These are phyloP conservation scores for Agaricus subrufescens DNA, from an alignment of 768 basidiomycete species.

Conservation along the genomic window DNA sequence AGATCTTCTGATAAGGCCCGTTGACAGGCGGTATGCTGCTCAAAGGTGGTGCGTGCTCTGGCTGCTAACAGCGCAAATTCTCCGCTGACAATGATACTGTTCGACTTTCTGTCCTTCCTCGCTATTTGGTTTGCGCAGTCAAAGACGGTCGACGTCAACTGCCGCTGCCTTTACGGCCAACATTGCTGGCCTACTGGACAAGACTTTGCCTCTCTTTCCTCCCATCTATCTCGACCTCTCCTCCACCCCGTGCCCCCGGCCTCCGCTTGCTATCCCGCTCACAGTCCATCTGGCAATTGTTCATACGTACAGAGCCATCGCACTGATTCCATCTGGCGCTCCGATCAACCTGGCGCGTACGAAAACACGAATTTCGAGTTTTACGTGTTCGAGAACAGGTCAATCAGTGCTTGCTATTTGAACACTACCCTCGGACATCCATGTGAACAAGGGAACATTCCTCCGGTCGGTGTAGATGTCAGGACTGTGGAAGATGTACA, in stretches of 20 bases:
- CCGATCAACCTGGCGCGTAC: slow-evolving; percentile 7
- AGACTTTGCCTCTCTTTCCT: slow-evolving; percentile 26
- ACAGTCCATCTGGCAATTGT: slow-evolving; percentile 27
- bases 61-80: too few species aligned
- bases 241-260: slow-evolving; percentile 36
- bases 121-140: too few species aligned
- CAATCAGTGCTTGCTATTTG: slow-evolving; percentile 48
- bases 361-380: slow-evolving; percentile 6
- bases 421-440: slow-evolving; percentile 35
- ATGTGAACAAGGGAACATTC: slow-evolving; percentile 40
- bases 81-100: not conserved
- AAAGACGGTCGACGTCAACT: slow-evolving; percentile 5
- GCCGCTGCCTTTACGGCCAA: slow-evolving; percentile 35
- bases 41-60: too few species aligned
- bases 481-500: slow-evolving; percentile 33
- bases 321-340: slow-evolving; percentile 6
- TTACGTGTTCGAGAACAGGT: slow-evolving; percentile 29
- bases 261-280: slow-evolving; percentile 34
- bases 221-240: slow-evolving; percentile 38
- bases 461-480: slow-evolving; percentile 36
- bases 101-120: not conserved
- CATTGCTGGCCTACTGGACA: slow-evolving; percentile 38
- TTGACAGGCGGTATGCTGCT: too few species aligned
- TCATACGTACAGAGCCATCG: not conserved
- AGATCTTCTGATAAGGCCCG: too few species aligned